Percentiles rank a stretch among this genome's conserved stretches.
phyloP scores from a whole-genome alignment of 2,329 filamentous ascomycete genomes.

The Hypomyces perniciosus region DNA sequence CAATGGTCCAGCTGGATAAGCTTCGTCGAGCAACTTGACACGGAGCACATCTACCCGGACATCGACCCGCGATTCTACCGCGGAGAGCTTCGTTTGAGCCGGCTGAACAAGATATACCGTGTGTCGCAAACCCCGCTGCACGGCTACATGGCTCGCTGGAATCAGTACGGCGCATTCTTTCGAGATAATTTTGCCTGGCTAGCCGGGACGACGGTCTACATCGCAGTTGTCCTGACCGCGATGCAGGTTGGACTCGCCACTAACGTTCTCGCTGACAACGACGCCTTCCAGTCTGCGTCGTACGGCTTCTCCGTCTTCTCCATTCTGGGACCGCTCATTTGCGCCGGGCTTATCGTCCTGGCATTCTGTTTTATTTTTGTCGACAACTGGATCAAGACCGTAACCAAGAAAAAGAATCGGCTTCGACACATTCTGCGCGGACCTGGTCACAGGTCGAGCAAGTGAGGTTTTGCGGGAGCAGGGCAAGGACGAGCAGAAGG shows the following conservation, averaged over 20 bases:
- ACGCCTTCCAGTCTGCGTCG: constrained; percentile 35
- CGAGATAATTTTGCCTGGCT: constrained; percentile 37
- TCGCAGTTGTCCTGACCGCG: constrained; percentile 41
- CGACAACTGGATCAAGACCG: no score
- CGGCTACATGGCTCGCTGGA: constrained; percentile 21
- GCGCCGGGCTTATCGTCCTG: no score
- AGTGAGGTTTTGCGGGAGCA: no score
- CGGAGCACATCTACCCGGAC: constrained; percentile 23
- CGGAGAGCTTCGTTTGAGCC: constrained; percentile 36
- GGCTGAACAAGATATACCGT: constrained; percentile 36
- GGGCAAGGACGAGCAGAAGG: no score
- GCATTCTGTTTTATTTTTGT: no score
- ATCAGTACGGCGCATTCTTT: constrained; percentile 36
- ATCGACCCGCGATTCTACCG: constrained; percentile 34
- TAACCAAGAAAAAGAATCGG: no score
- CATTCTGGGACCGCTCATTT: constrained; percentile 39
- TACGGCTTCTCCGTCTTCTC: constrained; percentile 45
- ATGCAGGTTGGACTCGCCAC: constrained; percentile 44
- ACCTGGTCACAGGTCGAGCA: no score
- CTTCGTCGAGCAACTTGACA: constrained; percentile 20
- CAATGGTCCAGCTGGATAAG: constrained; percentile 33
- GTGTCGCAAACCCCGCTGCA: constrained; percentile 22
- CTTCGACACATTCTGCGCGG: no score
- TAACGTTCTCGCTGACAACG: constrained; percentile 25
- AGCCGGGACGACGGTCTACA: constrained; percentile 33